Evolutionary conservation across 2,329 filamentous ascomycete species (phyloP), one percentile per base, ranked within the genome.

Genomic region (Fusarium domesticum): DNA sequence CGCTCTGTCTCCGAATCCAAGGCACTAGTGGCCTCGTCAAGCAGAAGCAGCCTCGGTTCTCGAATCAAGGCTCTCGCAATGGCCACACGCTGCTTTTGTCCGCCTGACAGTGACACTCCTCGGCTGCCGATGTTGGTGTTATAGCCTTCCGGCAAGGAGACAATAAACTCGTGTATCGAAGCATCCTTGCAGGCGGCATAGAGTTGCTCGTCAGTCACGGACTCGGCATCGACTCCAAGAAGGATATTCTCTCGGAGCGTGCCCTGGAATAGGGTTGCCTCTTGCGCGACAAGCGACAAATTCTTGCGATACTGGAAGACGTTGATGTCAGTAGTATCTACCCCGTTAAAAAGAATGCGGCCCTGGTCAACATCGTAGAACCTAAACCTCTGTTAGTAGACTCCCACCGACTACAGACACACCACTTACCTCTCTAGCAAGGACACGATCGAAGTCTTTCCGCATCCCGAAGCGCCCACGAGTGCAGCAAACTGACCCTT

Each of bases 21-120:
- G 6, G 82, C 82, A 43, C 78, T 83, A 0, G 86, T 89, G 3
- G 85, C 84, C 66, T 89, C 86, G 59, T 89, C 85, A 5, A 89
- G 73, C 5, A 89, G 73, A 36, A 89, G 64, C 4, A 89, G 70
- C 36, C 78, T 71, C 0, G 85, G 85, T n/a, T 78, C 69, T 3
- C 85, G 74, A 3, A 85, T 76, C 1, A 89, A 70, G 2, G 85
- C 85, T 4, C 85, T 74, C 0, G 85, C 85, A 44, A 88, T 87
- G 10, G 81, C 78, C 6, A 89, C 65, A 15, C 85, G 77, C 66
- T 89, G 85, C 50, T 84, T 83, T 67, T 88, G 85, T 0, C 85
- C 85, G n/a, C 85, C 85, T 0, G 81, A 85, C 5, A 87, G 69
- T 0, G 77, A 78, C 0, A 84, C 78, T 14, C 85, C 86, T 37